Base-by-base conservation (phyloP, 78 protist species). In the slime mould (Dictyostelium discoideum) region DNA sequence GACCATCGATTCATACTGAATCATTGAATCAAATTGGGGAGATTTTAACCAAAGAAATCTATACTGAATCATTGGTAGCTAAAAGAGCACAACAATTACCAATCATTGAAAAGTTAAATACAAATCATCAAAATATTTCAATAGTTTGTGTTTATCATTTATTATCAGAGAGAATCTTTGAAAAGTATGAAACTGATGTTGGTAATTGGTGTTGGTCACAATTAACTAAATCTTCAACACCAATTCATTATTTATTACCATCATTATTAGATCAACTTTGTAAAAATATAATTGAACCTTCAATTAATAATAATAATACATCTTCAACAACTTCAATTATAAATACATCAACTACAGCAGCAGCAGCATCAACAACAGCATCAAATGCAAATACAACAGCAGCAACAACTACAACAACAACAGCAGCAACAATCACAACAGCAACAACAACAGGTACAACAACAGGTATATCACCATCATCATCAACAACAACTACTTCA, bases 1-100 rank as follows among this genome's bases (percentile, higher is more conserved):
- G 86, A 78, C 93, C 93, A 63, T 88, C 93, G 3, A 88, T 88
- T 29, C 93, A 88, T 79, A 88, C 93, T 0, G 93, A 88, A 80
- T 78, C 85, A 65, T 44, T 88, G 42, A 78, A 88, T 88, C 79
- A 65, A 80, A 80, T 88, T 7, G 93, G 93, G 65, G 93, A 88
- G 29, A 37, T 88, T 16, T 18, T 87, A 42, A 80, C 93, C 3
- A 88, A 88, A 48, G 93, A 88, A 37, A 88, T 88, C 10, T 88
- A 78, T 42, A 83, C 86, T 1, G 93, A 88, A 76, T 83, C 93
- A 60, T 88, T 88, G 46, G 93, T 88, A 6, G 93, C 93, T 3
- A 13, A 78, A 10, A 80, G 44, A 40, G 63, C 93, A 42, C 57
- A 76, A 40, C 42, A 29, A 44, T 65, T 88, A 24, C 82, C 86